phyloP scores from a whole-genome alignment of 1,284 basidiomycete genomes.

The Microbotryum saponariae region DNA sequence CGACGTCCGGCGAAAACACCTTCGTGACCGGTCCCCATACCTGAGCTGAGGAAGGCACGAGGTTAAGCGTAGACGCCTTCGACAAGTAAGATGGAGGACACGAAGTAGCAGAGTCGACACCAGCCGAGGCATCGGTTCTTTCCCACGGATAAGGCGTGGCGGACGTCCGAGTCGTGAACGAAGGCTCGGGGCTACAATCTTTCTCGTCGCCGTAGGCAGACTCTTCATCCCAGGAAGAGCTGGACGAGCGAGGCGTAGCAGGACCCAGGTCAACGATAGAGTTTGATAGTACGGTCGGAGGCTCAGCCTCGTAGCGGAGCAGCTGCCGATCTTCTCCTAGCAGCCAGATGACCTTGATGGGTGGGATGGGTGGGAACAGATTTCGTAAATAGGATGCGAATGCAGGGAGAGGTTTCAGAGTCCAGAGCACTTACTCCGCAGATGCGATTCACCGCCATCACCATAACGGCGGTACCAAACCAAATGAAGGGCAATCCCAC shows the following conservation, averaged over 20 bases:
- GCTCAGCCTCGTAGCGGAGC: conserved; percentile 19
- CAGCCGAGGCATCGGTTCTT: conserved; percentile 13
- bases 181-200: conserved; percentile 9
- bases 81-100: conserved; percentile 23
- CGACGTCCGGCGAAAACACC: conserved; percentile 27
- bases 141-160: conserved; percentile 30
- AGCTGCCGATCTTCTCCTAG: conserved; percentile 28
- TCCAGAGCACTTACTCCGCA: conserved; percentile 4
- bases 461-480: conserved; percentile 29
- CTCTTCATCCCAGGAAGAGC: conserved; percentile 25
- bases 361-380: not conserved
- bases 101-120: not conserved
- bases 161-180: conserved; percentile 20
- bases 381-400: not conserved
- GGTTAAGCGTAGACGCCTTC: conserved; percentile 4
- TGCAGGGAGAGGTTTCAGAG: not conserved
- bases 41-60: not conserved
- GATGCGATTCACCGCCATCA: conserved; percentile 28
- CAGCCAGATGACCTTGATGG: conserved; percentile 20
- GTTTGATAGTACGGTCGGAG: conserved; percentile 22
- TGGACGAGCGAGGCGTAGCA: conserved; percentile 6
- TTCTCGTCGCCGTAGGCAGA: conserved; percentile 19
- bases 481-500: conserved; percentile 26
- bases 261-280: conserved; percentile 25
- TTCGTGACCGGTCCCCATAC: conserved; percentile 24